A percentile compares a stretch with the other conserved stretches of the same genome.
phyloP scores from a whole-genome alignment of 1,284 basidiomycete species.

The Malassezia vespertilionis region DNA sequence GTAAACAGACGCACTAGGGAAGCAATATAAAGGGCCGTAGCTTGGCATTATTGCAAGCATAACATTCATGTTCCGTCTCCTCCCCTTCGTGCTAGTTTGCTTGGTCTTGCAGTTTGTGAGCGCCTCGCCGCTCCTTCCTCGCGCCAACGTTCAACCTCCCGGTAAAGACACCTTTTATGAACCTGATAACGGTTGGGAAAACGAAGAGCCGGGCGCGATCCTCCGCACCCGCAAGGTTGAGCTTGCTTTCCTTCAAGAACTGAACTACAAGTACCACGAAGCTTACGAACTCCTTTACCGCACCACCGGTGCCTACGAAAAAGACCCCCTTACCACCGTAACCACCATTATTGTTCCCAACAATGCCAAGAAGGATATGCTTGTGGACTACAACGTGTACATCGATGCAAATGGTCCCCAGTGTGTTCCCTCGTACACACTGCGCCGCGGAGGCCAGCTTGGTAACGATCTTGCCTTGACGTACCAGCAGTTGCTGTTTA shows the following conservation, averaged over 20 bases:
- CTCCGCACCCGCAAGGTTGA: slow-evolving; percentile 23
- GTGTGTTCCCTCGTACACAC: slow-evolving; percentile 29
- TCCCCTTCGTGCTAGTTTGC: neutral
- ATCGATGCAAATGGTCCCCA: slow-evolving; percentile 22
- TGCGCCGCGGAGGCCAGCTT: slow-evolving; percentile 13
- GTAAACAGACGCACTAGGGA: too few relatives aligned
- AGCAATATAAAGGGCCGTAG: too few relatives aligned
- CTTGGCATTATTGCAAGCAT: too few relatives aligned
- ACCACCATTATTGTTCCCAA: slow-evolving; percentile 26
- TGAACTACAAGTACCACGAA: slow-evolving; percentile 9
- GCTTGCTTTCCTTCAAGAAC: slow-evolving; percentile 2
- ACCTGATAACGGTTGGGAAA: slow-evolving; percentile 14
- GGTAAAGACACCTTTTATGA: slow-evolving; percentile 30
- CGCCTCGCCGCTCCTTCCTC: neutral
- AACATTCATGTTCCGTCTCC: too few relatives aligned
- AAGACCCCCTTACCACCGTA: slow-evolving; percentile 14
- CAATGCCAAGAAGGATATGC: slow-evolving; percentile 21
- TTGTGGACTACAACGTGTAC: slow-evolving; percentile 23
- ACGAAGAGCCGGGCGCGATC: slow-evolving; percentile 20
- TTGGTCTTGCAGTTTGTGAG: neutral
- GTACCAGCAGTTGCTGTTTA: neutral
- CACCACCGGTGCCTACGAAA: slow-evolving; percentile 11
- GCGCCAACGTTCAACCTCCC: slow-evolving; percentile 10
- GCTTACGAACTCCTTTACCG: slow-evolving; percentile 29
- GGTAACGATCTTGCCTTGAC: slow-evolving; percentile 11